Base-by-base conservation (phyloP, 768 basidiomycete genomes). In the Xerocomus brunneocitrinus region DNA sequence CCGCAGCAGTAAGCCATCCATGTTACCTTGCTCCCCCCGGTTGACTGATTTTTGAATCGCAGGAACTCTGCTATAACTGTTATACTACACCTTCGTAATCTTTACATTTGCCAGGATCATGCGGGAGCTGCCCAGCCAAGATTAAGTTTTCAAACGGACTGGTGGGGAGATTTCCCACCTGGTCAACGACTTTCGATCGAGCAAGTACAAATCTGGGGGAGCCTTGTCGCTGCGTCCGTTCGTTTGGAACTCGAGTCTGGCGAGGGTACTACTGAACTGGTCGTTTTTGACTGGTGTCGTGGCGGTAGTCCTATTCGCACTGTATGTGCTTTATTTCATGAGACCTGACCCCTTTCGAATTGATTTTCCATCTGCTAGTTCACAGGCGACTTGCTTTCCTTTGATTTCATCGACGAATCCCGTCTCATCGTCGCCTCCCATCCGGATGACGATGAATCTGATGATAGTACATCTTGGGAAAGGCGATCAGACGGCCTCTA, bases 91-190 rank as follows among this genome's bases (percentile, higher is more conserved):
- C 73, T 85, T 53, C 77, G 80, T 54, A 73, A 82, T 62, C 65
- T 84, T 47, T 78, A 77, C 71, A 72, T 71, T n/a, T 81, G 80
- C 53, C 77, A 74, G 51, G 79, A 80, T 59, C 82, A 85, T 60
- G 71, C 76, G 30, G 70, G 66, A 47, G 76, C 80, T 28, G 40
- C 57, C 36, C 64, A 70, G 34, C 57, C 66, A 16, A 57, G 60
- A 25, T 50, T 70, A 31, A 60, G 54, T 30, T 68, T 66, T 40
- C 68, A 59, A 49, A 71, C 70, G 10, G 68, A 69, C 34, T 71
- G 68, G 68, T 71, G 70, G 68, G 70, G 68, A 3, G 45, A 62
- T 31, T 57, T 66, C 27, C 62, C 68, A 48, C 61, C 69, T 0
- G 68, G 68, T 27, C 68, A 69, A n/a, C 68, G 70, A 24, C 59